Percentiles rank a stretch among this genome's conserved stretches.
phyloP scores from a whole-genome alignment of 495 filamentous ascomycete genomes.

The Beverwykella pulmonaria region DNA sequence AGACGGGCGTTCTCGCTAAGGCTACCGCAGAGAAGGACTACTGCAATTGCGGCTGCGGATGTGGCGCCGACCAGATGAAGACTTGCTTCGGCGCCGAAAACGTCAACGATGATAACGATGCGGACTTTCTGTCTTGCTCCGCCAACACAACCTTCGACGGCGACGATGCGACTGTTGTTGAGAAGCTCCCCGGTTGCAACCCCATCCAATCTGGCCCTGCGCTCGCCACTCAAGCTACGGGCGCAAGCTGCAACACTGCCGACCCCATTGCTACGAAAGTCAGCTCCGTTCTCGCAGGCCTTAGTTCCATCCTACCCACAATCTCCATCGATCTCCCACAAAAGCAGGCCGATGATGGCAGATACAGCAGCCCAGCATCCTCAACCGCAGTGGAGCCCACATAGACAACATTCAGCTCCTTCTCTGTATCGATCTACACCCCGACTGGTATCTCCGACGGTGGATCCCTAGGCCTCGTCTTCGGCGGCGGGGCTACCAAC shows the following conservation, averaged over 20 bases:
- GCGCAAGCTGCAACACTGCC: conserved; percentile 16
- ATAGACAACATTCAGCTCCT: background rate
- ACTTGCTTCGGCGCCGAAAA: conserved; percentile 34
- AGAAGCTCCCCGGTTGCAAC: conserved; percentile 38
- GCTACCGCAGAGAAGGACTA: conserved; percentile 28
- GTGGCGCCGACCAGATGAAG: conserved; percentile 33
- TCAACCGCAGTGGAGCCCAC: background rate
- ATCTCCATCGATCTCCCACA: background rate
- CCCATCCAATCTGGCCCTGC: conserved; percentile 34
- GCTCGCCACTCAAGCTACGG: conserved; percentile 24
- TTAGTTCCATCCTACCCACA: background rate
- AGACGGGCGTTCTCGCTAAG: conserved; percentile 35
- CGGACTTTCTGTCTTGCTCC: conserved; percentile 27
- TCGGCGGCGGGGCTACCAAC: background rate
- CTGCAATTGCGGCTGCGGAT: conserved; percentile 38
- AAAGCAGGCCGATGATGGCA: background rate
- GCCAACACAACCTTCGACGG: conserved; percentile 13
- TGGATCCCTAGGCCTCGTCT: conserved; percentile 8
- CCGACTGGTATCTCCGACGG: background rate
- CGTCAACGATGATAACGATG: conserved; percentile 32
- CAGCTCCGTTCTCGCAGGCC: background rate
- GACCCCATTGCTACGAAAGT: background rate
- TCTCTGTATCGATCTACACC: background rate
- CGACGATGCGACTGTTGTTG: conserved; percentile 4
- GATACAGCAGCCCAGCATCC: background rate